Base-by-base conservation (phyloP, 495 filamentous ascomycete genomes). In the Aspergillus baeticus region DNA sequence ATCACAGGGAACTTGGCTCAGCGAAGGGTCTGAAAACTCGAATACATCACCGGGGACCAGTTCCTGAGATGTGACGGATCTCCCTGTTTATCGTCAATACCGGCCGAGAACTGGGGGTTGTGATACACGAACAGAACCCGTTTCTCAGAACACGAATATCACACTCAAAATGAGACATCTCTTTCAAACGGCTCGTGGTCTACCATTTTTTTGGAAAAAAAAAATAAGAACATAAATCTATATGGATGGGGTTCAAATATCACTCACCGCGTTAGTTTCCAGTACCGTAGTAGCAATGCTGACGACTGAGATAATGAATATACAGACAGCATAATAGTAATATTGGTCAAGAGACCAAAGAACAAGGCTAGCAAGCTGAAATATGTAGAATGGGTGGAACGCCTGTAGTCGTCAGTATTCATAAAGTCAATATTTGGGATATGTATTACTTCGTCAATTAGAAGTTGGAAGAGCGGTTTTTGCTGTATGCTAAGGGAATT, bases 311-410 rank as follows among this genome's bases (percentile, higher is more conserved):
- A 99, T 99, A 51, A 95, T 62, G 60, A 99, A 96, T 56, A 99
- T 99, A 69, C 92, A 96, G 26, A 84, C 79, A 29, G 95, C 95
- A 76, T 99, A 99, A 67, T 97, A 98, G 62, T 96, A 98, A 64
- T 99, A 99, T 60, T 92, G 76, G 63, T 99, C 95, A 26, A 96
- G 58, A 14, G 92, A 96, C 95, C 95, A 99, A 5, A 99, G 85
- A 43, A 94, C 69, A 52, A 99, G 75, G 75, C 95, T 98, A 31
- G 91, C 92, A 63, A 99, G 85, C 68, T 99, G 95, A 71, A 99
- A 99, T 34, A 97, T 86, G 65, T 98, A 99, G 73, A 99, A 98
- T 3, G 95, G 95, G 65, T 98, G 94, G 67, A 99, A 91, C 4
- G 88, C 91, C 87, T 94, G 17, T 22, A 6, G 18, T 50, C 33